Conservation (phyloP, 1,284 basidiomycete genomes). For the Ceratobasidium sp. region DNA sequence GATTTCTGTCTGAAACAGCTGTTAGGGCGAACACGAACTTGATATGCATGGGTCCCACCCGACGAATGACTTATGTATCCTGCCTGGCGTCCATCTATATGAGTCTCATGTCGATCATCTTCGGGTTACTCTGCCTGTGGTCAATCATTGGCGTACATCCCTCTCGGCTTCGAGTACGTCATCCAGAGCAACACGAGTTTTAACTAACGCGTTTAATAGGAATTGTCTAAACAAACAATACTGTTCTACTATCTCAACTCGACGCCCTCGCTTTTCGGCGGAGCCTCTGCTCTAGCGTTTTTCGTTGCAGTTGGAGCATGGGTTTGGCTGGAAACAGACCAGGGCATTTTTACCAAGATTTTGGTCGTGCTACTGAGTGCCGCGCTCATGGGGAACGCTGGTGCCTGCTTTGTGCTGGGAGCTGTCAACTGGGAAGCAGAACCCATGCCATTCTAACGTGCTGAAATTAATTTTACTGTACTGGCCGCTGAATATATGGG, state of each 20-base stretch:
- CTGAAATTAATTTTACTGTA: neutral
- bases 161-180: conserved; percentile 29
- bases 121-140: conserved; percentile 40
- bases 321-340: conserved; percentile 35
- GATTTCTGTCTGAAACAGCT: neutral
- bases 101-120: conserved; percentile 41
- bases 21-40: conserved; percentile 34
- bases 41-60: conserved; percentile 33
- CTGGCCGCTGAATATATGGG: neutral
- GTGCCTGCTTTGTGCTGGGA: conserved; percentile 38
- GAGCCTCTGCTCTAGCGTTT: conserved; percentile 37
- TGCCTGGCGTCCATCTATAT: conserved; percentile 36
- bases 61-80: conserved; percentile 37
- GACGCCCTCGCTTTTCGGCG: conserved; percentile 39
- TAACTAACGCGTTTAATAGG: neutral
- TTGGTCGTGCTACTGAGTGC: conserved; percentile 37
- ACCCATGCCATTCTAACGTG: neutral
- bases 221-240: conserved; percentile 25
- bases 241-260: conserved; percentile 39
- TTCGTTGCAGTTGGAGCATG: conserved; percentile 41
- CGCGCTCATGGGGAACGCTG: conserved; percentile 39
- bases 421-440: conserved; percentile 1
- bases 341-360: conserved; percentile 9
- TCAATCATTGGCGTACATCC: conserved; percentile 37
- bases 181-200: too few species aligned